Percentiles rank a stretch among this genome's conserved stretches.
These are phyloP conservation scores for Neofusicoccum parvum DNA, from an alignment of 2,329 filamentous ascomycete genomes.

Conservation along the genomic window DNA sequence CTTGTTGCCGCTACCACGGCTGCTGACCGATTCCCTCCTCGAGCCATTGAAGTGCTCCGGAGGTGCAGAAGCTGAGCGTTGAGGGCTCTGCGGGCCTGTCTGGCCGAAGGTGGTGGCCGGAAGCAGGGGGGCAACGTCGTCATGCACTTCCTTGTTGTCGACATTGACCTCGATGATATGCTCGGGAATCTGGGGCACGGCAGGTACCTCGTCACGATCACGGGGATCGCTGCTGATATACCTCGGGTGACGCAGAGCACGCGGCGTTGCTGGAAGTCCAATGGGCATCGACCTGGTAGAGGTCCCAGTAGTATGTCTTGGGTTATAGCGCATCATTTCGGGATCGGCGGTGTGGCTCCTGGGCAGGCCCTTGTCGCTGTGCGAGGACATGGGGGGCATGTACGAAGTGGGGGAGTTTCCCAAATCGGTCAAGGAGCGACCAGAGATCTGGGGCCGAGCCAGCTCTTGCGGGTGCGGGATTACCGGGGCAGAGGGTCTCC, in stretches of 20 bases:
- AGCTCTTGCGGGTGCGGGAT: conserved; percentile 73
- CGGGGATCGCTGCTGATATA: conserved; percentile 63
- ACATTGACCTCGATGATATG: conserved; percentile 33
- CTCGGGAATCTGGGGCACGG: conserved; percentile 61
- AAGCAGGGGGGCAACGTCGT: conserved; percentile 50
- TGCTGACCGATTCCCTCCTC: conserved; percentile 41
- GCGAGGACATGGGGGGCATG: conserved; percentile 37
- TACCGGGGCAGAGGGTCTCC: conserved; percentile 74
- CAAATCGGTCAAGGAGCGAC: conserved; percentile 40
- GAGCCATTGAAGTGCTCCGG: conserved; percentile 43
- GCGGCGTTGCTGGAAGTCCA: conserved; percentile 86
- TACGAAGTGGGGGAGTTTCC: conserved; percentile 48
- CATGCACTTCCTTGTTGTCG: conserved; percentile 39
- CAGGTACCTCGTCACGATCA: conserved; percentile 52
- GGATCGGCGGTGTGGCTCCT: conserved; percentile 70
- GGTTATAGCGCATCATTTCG: conserved; percentile 44
- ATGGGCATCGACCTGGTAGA: conserved; percentile 60
- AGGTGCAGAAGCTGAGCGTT: conserved; percentile 52
- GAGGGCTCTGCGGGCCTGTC: conserved; percentile 34
- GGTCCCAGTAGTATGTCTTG: conserved; percentile 34
- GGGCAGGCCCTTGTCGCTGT: conserved; percentile 42
- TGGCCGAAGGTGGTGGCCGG: conserved; percentile 52
- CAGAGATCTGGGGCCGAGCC: conserved; percentile 33
- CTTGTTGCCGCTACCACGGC: conserved; percentile 39
- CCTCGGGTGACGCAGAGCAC: conserved; percentile 82